Evolutionary conservation across 1,284 basidiomycete species (phyloP), one percentile per base, ranked within the genome.

Genomic region (Cutaneotrichosporon spelunceum): DNA sequence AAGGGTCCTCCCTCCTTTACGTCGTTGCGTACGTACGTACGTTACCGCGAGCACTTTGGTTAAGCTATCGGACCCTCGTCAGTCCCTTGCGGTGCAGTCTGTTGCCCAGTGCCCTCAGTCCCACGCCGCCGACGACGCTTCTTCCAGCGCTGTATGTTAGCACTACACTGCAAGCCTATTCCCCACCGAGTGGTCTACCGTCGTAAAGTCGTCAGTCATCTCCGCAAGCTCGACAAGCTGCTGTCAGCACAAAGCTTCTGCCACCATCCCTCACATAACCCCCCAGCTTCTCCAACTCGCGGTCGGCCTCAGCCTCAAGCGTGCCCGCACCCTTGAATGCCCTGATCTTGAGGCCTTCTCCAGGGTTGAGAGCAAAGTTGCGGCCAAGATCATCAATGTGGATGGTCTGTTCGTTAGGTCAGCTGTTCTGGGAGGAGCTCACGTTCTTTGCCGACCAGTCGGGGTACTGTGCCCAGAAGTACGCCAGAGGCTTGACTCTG

Each of bases 301-400:
- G 82, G 71, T 91, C 90, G 13, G 80, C 78, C 8, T 83, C 81
- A 8, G 78, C 74, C 63, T 85, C 83, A 11, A 79, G 73, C 14
- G 86, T 88, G 66, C 88, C 86, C 0, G 88, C 88, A 63, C 86
- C 83, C 74, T 88, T 90, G 81, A 88, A 93, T 0, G 91, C 84
- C 26, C 85, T 84, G 34, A 93, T 91, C 81, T 76, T 48, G 62
- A 93, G 81, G 1, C 91, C 91, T 78, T 90, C 86, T 49, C 83
- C 83, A 0, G 91, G 90, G 72, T 93, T 95, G 63, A 93, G 81
- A 4, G 90, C 91, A 78, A 93, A 93, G 72, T 92, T 92, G 34
- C 90, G 84, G 56, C 87, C 85, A 84, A 95, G 82, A 73, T 93
- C 91, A 76, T 95, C 91, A 30, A 95, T 84, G 71, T 95, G 91